Conservation (phyloP, 305 asterid genomes). For the Fraxinus albicans region DNA sequence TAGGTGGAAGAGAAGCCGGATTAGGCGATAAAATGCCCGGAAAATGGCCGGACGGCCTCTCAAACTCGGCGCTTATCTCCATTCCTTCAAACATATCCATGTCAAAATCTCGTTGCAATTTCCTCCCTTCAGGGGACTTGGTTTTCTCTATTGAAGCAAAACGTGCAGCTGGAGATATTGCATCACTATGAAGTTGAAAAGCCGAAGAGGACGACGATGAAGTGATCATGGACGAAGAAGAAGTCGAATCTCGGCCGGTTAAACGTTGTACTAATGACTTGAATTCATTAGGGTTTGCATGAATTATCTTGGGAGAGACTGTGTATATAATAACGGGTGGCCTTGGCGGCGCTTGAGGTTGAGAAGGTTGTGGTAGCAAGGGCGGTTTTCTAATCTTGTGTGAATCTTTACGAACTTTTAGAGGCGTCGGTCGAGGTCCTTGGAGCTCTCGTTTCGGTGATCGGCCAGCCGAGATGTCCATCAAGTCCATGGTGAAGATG, state of each 20-base stretch:
- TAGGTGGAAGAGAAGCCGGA: slow-evolving; percentile 79
- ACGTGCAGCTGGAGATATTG: slow-evolving; percentile 79
- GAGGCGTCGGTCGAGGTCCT: slow-evolving; percentile 86
- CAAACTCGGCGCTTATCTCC: slow-evolving; percentile 41
- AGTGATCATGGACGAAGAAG: neutral
- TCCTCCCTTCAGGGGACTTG: slow-evolving; percentile 43
- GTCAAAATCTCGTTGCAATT: slow-evolving; percentile 13
- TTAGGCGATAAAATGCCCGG: slow-evolving; percentile 85
- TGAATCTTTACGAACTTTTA: slow-evolving; percentile 72
- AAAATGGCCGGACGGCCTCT: slow-evolving; percentile 39
- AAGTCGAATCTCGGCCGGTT: slow-evolving; percentile 54
- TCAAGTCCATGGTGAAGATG: slow-evolving; percentile 42
- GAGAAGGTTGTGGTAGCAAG: slow-evolving; percentile 34
- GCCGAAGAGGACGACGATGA: slow-evolving; percentile 22
- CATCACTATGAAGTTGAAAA: slow-evolving; percentile 44
- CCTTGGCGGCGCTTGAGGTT: slow-evolving; percentile 49
- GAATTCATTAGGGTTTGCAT: slow-evolving; percentile 94
- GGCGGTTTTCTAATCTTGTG: slow-evolving; percentile 90
- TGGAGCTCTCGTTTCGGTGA: slow-evolving; percentile 73
- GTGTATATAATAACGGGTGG: slow-evolving; percentile 91
- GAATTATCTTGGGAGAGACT: slow-evolving; percentile 84
- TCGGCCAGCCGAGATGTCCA: slow-evolving; percentile 39
- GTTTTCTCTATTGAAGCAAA: slow-evolving; percentile 73
- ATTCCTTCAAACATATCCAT: slow-evolving; percentile 41
- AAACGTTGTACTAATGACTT: slow-evolving; percentile 86